These are phyloP conservation scores for Syzygium oleosum DNA, from an alignment of 345 rosid genomes.

Conservation along the genomic window DNA sequence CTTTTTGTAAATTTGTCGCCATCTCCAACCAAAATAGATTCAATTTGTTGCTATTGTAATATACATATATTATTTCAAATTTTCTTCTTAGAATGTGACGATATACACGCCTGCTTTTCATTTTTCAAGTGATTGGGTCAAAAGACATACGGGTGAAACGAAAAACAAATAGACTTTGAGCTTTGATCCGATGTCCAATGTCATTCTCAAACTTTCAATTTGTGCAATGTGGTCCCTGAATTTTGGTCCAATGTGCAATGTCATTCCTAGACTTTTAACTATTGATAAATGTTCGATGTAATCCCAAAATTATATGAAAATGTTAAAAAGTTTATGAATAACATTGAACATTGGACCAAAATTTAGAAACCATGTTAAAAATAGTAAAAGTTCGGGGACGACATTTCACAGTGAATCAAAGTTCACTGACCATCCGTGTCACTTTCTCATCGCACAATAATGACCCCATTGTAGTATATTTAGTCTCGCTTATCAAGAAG, in stretches of 20 bases:
- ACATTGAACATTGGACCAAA: accelerated
- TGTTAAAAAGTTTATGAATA: not conserved
- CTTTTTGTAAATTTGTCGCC: not conserved
- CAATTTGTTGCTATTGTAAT: not conserved
- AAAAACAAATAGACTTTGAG: not conserved
- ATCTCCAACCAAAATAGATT: not conserved
- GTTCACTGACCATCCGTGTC: not conserved
- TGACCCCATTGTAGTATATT: not conserved
- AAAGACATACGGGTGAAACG: accelerated
- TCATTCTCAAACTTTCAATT: not conserved
- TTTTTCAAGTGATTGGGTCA: not conserved
- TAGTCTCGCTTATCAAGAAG: not conserved
- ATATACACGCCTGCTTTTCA: not conserved
- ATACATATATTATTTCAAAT: not conserved
- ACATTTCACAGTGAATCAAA: not conserved
- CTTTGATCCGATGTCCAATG: not conserved
- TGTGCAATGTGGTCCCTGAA: not conserved
- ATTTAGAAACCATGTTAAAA: accelerated
- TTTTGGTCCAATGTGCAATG: not conserved
- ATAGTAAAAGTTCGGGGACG: not conserved
- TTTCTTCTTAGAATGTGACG: not conserved
- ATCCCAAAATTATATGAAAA: not conserved
- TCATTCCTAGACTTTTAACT: not conserved
- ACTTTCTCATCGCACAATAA: not conserved
- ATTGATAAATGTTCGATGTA: not conserved